Base-by-base conservation (phyloP, 306 rosid species). In the Gleditsia sinensis region DNA sequence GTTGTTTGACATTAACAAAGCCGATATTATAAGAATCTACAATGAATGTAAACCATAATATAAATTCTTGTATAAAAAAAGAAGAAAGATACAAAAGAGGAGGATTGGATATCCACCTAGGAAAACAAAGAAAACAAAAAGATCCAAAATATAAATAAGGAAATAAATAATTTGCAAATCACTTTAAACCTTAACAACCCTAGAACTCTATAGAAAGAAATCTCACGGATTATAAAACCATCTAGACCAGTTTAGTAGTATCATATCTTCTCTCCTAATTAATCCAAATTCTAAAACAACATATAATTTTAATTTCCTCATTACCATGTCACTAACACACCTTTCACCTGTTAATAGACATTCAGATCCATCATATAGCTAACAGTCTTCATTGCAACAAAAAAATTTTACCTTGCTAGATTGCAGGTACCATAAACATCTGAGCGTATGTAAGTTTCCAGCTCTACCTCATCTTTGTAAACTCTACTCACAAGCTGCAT, bases 391-490 rank as follows among this genome's bases (percentile, higher is more conserved):
- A 40, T 17, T 53, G 50, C 65, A 53, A 82, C 37, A 82, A 54
- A 81, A 71, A 39, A 45, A 72, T 46, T 78, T 85, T 86, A 94
- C 97, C 87, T 78, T 53, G 66, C 71, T 37, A 81, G 81, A 82
- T 76, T 83, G 87, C 85, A 87, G 86, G 75, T 83, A 27, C 95
- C 97, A 74, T 90, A 94, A 46, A 76, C 49, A 85, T 87, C 84
- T 43, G 98, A 94, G 33, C 90, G 90, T 66, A 91, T 83, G 84
- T 94, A 94, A 58, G 87, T 78, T 74, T 91, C 98, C 85, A 91
- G 78, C 78, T 91, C 95, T 46, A 74, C 78, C 83, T 94, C 98
- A 67, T 94, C 96, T 83, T 87, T 79, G 86, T 87, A 94, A 70
- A 94, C 80, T 83, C 53, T 83, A 75, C 87, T 86, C 60, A 94